phyloP scores from a whole-genome alignment of 192 early-diverging fungal genomes.

The Physocladia obscura region DNA sequence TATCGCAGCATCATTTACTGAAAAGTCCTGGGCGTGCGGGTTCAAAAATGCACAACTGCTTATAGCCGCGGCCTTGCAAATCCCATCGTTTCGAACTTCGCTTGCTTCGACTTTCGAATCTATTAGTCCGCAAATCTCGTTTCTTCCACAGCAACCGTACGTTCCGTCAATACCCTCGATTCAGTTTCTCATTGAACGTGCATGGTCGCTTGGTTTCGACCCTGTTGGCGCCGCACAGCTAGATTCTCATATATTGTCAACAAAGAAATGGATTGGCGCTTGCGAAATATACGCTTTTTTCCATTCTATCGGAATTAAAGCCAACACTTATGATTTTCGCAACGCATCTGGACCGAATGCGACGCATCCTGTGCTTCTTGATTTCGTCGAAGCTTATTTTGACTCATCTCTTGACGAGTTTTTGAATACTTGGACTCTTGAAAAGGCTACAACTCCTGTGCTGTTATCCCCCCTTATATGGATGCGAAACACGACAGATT shows the following conservation, averaged over 20 bases:
- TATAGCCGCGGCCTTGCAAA: too few species aligned
- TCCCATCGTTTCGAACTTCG: too few species aligned
- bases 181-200: slow-evolving; percentile 29
- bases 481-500: background rate
- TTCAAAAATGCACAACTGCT: too few species aligned
- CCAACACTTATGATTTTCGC: slow-evolving; percentile 28
- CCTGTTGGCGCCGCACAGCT: slow-evolving; percentile 27
- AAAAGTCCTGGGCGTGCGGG: too few species aligned
- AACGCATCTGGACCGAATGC: slow-evolving; percentile 8
- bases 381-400: slow-evolving; percentile 34
- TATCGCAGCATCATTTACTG: too few species aligned
- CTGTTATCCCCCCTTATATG: background rate
- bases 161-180: background rate
- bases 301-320: slow-evolving; percentile 25
- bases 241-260: background rate
- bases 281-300: slow-evolving; percentile 24
- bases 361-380: slow-evolving; percentile 26
- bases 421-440: background rate
- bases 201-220: slow-evolving; percentile 30
- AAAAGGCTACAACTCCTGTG: background rate
- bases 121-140: too few species aligned
- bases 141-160: too few species aligned
- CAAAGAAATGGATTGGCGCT: slow-evolving; percentile 35
- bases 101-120: too few species aligned
- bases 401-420: slow-evolving; percentile 12